Conservation (phyloP, 805 yeast species). For the Spathaspora arborariae region DNA sequence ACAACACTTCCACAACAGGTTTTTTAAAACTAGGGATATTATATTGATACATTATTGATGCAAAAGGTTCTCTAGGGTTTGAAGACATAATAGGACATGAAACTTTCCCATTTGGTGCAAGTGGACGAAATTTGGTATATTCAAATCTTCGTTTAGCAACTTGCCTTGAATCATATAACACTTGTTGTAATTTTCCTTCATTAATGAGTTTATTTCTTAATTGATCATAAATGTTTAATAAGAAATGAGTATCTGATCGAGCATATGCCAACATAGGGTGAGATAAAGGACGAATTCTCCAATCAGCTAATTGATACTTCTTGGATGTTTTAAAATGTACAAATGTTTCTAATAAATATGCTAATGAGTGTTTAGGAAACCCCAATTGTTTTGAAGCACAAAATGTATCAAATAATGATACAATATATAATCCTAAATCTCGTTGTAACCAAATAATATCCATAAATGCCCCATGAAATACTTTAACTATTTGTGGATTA, state of each 20-base stretch:
- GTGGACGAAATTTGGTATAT: slow-evolving; percentile 62
- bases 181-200: slow-evolving; percentile 47
- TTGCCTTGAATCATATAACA: slow-evolving; percentile 67
- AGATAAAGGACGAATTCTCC: slow-evolving; percentile 88
- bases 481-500: slow-evolving; percentile 76
- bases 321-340: slow-evolving; percentile 87
- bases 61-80: slow-evolving; percentile 65
- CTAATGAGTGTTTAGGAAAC: slow-evolving; percentile 78
- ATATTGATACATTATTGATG: slow-evolving; percentile 56
- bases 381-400: slow-evolving; percentile 83
- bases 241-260: slow-evolving; percentile 90
- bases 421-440: slow-evolving; percentile 88
- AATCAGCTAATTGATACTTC: slow-evolving; percentile 93
- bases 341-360: slow-evolving; percentile 73
- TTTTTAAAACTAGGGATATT: slow-evolving; percentile 54
- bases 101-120: slow-evolving; percentile 24
- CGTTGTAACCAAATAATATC: slow-evolving; percentile 97
- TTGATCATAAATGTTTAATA: slow-evolving; percentile 74
- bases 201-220: slow-evolving; percentile 59
- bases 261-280: slow-evolving; percentile 80
- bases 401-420: slow-evolving; percentile 86
- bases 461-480: slow-evolving; percentile 95
- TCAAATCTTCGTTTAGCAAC: slow-evolving; percentile 84
- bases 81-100: slow-evolving; percentile 44
- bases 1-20: slow-evolving; percentile 56